phyloP scores from a whole-genome alignment of 2,329 filamentous ascomycete species.

The Fonsecaea monophora region DNA sequence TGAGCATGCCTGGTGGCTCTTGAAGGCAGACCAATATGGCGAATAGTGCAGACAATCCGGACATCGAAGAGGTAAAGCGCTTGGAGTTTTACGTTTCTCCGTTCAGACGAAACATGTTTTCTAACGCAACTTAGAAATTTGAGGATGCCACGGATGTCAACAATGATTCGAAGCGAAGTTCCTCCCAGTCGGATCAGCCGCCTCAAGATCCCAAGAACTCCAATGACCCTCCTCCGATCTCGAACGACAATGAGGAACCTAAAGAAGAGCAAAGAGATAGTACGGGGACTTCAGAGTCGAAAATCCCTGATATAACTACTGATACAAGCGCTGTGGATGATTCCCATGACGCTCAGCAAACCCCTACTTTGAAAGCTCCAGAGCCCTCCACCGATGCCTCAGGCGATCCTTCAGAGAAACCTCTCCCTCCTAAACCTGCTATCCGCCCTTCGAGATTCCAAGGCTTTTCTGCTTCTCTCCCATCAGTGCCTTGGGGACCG shows the following conservation, averaged over 20 bases:
- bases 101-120: slow-evolving; percentile 7
- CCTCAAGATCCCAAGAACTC: slow-evolving; percentile 12
- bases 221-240: slow-evolving; percentile 10
- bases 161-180: slow-evolving; percentile 22
- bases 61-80: slow-evolving; percentile 51
- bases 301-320: slow-evolving; percentile 15
- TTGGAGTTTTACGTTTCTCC: neutral
- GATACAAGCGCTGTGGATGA: slow-evolving; percentile 16
- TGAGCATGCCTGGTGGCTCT: slow-evolving; percentile 12
- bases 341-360: slow-evolving; percentile 24
- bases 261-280: slow-evolving; percentile 19
- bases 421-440: slow-evolving; percentile 48
- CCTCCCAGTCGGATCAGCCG: slow-evolving; percentile 22
- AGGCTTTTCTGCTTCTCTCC: slow-evolving; percentile 74
- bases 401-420: slow-evolving; percentile 40
- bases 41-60: slow-evolving; percentile 49
- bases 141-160: slow-evolving; percentile 73
- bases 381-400: slow-evolving; percentile 17
- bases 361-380: slow-evolving; percentile 21
- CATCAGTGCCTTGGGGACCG: slow-evolving; percentile 75
- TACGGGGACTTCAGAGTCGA: slow-evolving; percentile 17
- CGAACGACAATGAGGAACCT: slow-evolving; percentile 17
- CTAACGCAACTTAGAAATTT: slow-evolving; percentile 70
- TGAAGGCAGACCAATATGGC: slow-evolving; percentile 34
- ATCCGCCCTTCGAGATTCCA: slow-evolving; percentile 67